These are phyloP conservation scores for Immersiella caudata DNA, from an alignment of 495 filamentous ascomycete genomes.

Conservation along the genomic window DNA sequence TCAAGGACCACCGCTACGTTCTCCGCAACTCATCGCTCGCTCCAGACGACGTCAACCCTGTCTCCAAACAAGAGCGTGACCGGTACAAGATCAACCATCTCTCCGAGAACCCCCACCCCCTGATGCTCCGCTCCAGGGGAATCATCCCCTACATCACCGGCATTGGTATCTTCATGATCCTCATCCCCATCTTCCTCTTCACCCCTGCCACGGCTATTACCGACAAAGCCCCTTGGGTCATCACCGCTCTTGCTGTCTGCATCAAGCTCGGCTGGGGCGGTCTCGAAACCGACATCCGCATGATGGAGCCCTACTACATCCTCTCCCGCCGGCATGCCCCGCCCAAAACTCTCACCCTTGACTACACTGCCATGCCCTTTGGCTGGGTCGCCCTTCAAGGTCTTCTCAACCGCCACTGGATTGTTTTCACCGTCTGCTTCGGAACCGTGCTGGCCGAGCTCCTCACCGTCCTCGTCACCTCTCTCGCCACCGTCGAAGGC, in stretches of 20 bases:
- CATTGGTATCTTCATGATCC: slow-evolving; percentile 52
- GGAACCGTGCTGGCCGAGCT: slow-evolving; percentile 67
- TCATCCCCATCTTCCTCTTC: slow-evolving; percentile 63
- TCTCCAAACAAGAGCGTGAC: slow-evolving; percentile 38
- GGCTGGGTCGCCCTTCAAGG: slow-evolving; percentile 64
- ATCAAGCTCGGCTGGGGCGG: slow-evolving; percentile 70
- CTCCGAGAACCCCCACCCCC: slow-evolving; percentile 64
- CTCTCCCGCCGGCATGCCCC: slow-evolving; percentile 65
- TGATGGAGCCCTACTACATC: slow-evolving; percentile 76
- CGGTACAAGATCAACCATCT: slow-evolving; percentile 45
- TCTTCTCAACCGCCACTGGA: slow-evolving; percentile 62
- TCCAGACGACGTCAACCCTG: slow-evolving; percentile 45
- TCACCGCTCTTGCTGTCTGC: slow-evolving; percentile 63
- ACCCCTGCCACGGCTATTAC: slow-evolving; percentile 56
- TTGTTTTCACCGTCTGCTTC: slow-evolving; percentile 63
- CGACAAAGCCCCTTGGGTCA: slow-evolving; percentile 63
- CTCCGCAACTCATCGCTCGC: slow-evolving; percentile 68
- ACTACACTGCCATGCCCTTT: slow-evolving; percentile 71
- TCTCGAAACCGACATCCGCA: slow-evolving; percentile 70
- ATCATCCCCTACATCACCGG: slow-evolving; percentile 58
- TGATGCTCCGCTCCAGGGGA: slow-evolving; percentile 64
- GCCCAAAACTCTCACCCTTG: slow-evolving; percentile 64
- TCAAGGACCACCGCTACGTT: slow-evolving; percentile 66
- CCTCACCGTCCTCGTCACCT: slow-evolving; percentile 67
- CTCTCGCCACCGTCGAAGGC: slow-evolving; percentile 61